Base-by-base conservation (phyloP, 306 rosid species). In the Neltuma alba region DNA sequence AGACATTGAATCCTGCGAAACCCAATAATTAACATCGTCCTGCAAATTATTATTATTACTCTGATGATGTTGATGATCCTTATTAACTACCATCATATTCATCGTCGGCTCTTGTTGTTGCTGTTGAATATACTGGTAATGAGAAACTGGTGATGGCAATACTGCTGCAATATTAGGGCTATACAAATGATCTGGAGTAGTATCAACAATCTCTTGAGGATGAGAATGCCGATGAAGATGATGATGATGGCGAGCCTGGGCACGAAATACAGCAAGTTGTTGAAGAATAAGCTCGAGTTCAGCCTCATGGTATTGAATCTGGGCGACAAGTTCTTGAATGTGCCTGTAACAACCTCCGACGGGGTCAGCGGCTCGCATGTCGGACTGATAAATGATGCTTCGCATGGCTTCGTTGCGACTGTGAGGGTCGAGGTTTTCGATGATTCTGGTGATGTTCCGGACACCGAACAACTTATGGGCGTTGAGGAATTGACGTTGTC, bases 391-490 rank as follows among this genome's bases (percentile, higher is more conserved):
- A 0, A 91, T 80, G 41, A 94, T 86, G 48, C 90, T 79, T 0
- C 61, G 36, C 91, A 91, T 91, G 60, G 97, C 97, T 0, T 41
- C 25, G 3, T 87, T 87, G 16, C 82, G 74, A 0, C 48, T n/a
- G 0, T 6, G 18, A 0, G 77, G 89, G 1, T 71, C 70, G 0
- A 91, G 86, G 1, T 72, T 30, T 13, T 86, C 85, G 23, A 92
- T 76, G 76, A 86, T 77, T 34, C 84, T 89, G 23, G 83, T 88
- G 48, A 94, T 89, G 77, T 87, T 91, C 47, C 94, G 88, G 2
- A 94, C 97, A 0, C 99, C 99, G 7, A 92, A 94, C 20, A 94
- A 75, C 60, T 85, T 88, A 58, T 88, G 99, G 0, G 97, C 97
- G 31, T 89, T 89, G 6, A 85, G 79, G 73, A 94, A 94, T 55